These are phyloP conservation scores for Verticillium nubilum DNA, from an alignment of 2,329 filamentous ascomycete genomes.

Conservation along the genomic window DNA sequence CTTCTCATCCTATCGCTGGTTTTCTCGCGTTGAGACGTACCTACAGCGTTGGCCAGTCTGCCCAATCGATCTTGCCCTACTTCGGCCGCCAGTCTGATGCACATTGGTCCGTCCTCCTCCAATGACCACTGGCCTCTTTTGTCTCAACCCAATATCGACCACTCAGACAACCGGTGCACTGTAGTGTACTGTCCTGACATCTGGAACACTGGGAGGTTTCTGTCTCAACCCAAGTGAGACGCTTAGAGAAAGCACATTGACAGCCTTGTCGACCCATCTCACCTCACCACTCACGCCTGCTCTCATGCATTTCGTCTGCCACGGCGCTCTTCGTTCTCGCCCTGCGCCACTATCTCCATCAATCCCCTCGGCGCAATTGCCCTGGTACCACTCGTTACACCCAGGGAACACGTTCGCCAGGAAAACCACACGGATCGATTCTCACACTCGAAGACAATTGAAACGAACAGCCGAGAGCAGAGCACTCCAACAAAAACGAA, in stretches of 20 bases:
- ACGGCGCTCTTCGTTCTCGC: not conserved
- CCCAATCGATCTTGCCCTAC: not conserved
- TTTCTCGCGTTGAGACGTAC: not conserved
- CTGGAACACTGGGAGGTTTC: not conserved
- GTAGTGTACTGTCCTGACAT: not conserved
- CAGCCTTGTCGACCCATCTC: not conserved
- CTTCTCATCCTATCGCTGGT: not conserved
- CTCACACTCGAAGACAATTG: not conserved
- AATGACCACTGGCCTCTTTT: not conserved
- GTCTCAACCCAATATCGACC: not conserved
- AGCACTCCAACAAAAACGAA: not conserved
- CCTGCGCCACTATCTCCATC: not conserved
- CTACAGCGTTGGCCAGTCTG: not conserved
- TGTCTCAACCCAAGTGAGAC: not conserved
- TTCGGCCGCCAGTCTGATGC: not conserved
- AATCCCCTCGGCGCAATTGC: not conserved
- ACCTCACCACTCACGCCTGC: not conserved
- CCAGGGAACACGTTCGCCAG: not conserved
- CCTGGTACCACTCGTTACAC: not conserved
- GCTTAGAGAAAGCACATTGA: not conserved
- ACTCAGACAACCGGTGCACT: not conserved
- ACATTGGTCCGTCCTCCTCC: not conserved
- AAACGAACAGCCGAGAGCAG: not conserved
- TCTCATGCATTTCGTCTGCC: not conserved
- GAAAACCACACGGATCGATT: not conserved